Percentiles rank a stretch among this genome's conserved stretches.
phyloP scores from a whole-genome alignment of 2,329 filamentous ascomycete species.

The Corynespora cassiicola region DNA sequence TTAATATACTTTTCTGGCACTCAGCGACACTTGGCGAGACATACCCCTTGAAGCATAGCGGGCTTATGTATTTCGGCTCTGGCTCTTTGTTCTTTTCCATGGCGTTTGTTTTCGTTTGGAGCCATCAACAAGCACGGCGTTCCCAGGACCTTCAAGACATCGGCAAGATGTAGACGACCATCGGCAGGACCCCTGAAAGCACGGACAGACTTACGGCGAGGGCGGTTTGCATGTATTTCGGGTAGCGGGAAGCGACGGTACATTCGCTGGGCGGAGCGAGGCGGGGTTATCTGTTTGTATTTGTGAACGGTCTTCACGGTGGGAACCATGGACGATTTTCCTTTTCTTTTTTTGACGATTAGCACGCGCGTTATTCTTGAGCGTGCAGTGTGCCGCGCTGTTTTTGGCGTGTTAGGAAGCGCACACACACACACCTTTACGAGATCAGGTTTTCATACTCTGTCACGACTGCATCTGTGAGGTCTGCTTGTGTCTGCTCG shows the following conservation, averaged over 20 bases:
- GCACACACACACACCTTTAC: no score
- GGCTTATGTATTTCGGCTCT: constrained; percentile 26
- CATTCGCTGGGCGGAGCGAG: no score
- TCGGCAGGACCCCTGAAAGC: constrained; percentile 16
- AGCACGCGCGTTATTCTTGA: constrained; percentile 32
- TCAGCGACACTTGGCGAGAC: constrained; percentile 42
- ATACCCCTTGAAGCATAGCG: constrained; percentile 48
- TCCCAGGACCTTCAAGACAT: constrained; percentile 22
- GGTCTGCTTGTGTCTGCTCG: constrained; percentile 16
- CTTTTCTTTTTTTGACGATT: constrained; percentile 18
- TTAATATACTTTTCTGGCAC: constrained; percentile 32
- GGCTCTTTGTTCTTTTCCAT: constrained; percentile 29
- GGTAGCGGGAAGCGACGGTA: no score
- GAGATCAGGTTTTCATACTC: constrained; percentile 12
- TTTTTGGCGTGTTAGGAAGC: no score
- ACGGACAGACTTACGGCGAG: no score
- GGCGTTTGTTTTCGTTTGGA: constrained; percentile 27
- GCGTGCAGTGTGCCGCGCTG: constrained; percentile 30
- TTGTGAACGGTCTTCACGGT: constrained; percentile 20
- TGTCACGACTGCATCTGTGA: constrained; percentile 16
- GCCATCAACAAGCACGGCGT: constrained; percentile 26
- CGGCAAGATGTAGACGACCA: constrained; percentile 30
- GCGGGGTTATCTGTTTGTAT: constrained; percentile 26
- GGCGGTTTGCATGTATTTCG: no score
- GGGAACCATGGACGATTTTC: constrained; percentile 23